These are phyloP conservation scores for Leishmania tropica DNA, from an alignment of 208 protist genomes.

Conservation along the genomic window DNA sequence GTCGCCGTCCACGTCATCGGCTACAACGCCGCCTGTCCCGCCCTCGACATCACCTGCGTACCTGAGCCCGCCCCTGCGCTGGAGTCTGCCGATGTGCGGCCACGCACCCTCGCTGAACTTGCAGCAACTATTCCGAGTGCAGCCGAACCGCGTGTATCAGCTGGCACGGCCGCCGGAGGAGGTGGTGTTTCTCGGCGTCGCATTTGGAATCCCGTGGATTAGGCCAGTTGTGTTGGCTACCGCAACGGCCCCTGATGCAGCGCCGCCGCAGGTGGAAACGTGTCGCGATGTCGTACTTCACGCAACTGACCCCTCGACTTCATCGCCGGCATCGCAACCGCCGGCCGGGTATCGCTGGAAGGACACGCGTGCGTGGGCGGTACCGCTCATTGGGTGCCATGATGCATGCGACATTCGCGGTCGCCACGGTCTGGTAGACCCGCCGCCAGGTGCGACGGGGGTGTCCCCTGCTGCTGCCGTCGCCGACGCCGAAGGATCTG, in stretches of 20 bases:
- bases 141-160: constrained; percentile 14
- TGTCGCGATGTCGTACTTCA: neutral
- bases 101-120: constrained; percentile 12
- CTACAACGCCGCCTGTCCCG: neutral
- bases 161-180: neutral
- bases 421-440: constrained; percentile 19
- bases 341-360: constrained; percentile 30
- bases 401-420: constrained; percentile 21
- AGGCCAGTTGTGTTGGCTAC: neutral
- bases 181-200: constrained; percentile 61
- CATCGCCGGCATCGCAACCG: neutral
- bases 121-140: constrained; percentile 13
- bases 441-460: neutral
- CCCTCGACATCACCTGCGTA: neutral
- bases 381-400: constrained; percentile 37
- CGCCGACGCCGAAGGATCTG: neutral
- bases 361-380: constrained; percentile 6
- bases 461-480: neutral
- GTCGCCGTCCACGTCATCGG: neutral
- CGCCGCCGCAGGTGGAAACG: neutral
- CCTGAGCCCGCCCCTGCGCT: constrained; percentile 27
- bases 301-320: neutral
- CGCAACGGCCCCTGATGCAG: neutral
- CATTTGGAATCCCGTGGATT: constrained; percentile 60
- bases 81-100: constrained; percentile 2